phyloP scores from a whole-genome alignment of 1,139 yeast genomes.

The Hemisphaericaspora lyxosophila region DNA sequence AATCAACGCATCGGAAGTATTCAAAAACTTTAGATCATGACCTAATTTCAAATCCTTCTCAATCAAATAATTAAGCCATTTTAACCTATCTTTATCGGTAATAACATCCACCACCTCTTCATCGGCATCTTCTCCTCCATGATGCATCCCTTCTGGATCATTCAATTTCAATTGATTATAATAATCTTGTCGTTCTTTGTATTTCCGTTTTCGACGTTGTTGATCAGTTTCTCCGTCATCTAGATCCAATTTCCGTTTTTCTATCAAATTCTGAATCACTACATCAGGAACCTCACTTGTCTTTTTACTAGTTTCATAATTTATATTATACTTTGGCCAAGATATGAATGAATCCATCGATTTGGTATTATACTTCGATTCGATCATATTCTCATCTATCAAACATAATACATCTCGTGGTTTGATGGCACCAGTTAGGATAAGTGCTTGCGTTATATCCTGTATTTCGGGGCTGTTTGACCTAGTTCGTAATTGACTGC shows the following conservation, averaged over 20 bases:
- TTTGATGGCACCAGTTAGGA: slow-evolving; percentile 51
- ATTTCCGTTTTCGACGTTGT: slow-evolving; percentile 23
- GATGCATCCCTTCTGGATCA: slow-evolving; percentile 23
- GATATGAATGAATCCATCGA: slow-evolving; percentile 37
- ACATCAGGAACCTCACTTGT: slow-evolving; percentile 35
- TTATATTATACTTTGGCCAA: slow-evolving; percentile 38
- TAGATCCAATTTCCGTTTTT: slow-evolving; percentile 34
- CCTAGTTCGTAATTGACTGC: slow-evolving; percentile 16
- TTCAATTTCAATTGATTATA: slow-evolving; percentile 36
- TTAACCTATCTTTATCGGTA: slow-evolving; percentile 27
- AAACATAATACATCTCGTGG: slow-evolving; percentile 28
- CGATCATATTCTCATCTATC: slow-evolving; percentile 17
- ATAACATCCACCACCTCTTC: slow-evolving; percentile 35
- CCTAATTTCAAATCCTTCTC: slow-evolving; percentile 48
- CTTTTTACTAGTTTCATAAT: slow-evolving; percentile 23
- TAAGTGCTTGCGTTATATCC: slow-evolving; percentile 64
- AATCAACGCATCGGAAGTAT: slow-evolving; percentile 27
- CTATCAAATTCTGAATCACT: slow-evolving; percentile 35
- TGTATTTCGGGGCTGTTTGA: slow-evolving; percentile 39
- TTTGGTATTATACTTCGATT: slow-evolving; percentile 34
- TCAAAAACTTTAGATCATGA: slow-evolving; percentile 38
- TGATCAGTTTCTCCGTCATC: slow-evolving; percentile 32
- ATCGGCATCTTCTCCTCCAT: slow-evolving; percentile 23
- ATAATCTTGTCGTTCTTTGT: slow-evolving; percentile 37
- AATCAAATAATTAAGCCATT: slow-evolving; percentile 43